Percentiles rank a stretch among this genome's conserved stretches.
These are phyloP conservation scores for Scutellaria galericulata DNA, from an alignment of 257 asterid species.

Conservation along the genomic window DNA sequence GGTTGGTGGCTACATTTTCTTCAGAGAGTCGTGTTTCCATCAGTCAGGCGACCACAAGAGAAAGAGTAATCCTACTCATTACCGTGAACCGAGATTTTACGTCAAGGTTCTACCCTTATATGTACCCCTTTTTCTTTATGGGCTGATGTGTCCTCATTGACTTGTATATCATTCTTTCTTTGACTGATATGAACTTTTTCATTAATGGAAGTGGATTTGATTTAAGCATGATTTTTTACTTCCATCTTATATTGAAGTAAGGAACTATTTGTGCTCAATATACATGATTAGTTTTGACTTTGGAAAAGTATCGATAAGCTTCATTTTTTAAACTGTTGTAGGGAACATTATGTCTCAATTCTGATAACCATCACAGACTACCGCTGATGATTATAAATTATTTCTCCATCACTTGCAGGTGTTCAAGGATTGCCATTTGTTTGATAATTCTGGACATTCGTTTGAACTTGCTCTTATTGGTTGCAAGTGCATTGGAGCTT, in stretches of 20 bases:
- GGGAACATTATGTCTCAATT: conserved; percentile 2
- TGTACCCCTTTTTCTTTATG: conserved; percentile 4
- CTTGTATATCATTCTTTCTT: background rate
- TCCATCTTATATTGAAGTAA: background rate
- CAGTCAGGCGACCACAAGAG: conserved; percentile 95
- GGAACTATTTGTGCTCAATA: background rate
- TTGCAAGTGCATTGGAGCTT: conserved; percentile 94
- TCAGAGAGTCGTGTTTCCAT: conserved; percentile 97
- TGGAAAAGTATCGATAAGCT: background rate
- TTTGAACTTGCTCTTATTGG: conserved; percentile 78
- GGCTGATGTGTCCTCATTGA: background rate
- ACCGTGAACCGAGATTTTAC: conserved; percentile 93
- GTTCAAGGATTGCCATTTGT: conserved; percentile 71
- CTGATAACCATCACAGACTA: conserved; percentile 7
- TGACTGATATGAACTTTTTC: background rate
- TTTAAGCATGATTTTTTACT: background rate
- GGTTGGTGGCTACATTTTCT: conserved; percentile 92
- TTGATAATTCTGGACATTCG: conserved; percentile 60
- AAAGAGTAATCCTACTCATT: conserved; percentile 87
- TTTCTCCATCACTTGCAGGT: conserved; percentile 49
- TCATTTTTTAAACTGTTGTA: background rate
- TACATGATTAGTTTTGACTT: background rate
- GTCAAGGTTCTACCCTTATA: conserved; percentile 64
- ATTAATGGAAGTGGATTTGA: background rate
- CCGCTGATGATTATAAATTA: conserved; percentile 8